Percentiles rank a stretch among this genome's conserved stretches.
These are phyloP conservation scores for Vinca minor DNA, from an alignment of 257 asterid species.

Conservation along the genomic window DNA sequence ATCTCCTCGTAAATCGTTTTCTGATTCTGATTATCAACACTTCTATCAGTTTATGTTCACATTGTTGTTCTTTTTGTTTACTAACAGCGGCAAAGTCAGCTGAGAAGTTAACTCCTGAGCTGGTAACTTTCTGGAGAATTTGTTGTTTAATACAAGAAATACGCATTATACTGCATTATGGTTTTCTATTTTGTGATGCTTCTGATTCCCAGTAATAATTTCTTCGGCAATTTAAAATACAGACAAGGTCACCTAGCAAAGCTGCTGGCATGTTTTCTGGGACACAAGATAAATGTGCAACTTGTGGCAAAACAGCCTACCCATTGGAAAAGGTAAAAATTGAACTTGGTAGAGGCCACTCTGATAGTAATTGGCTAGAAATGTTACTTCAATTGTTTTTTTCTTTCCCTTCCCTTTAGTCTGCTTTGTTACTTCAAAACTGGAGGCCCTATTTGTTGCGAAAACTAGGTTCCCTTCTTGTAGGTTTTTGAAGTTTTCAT, in stretches of 20 bases:
- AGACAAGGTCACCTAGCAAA: no score
- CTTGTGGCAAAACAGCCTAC: slow-evolving; percentile 90
- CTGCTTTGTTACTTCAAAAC: neutral
- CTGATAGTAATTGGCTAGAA: neutral
- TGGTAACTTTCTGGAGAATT: slow-evolving; percentile 36
- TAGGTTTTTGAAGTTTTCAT: neutral
- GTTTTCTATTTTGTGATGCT: neutral
- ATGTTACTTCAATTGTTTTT: neutral
- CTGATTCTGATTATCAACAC: slow-evolving; percentile 3
- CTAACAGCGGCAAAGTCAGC: slow-evolving; percentile 86
- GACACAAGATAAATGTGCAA: no score
- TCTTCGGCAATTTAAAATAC: slow-evolving; percentile 9
- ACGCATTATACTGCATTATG: neutral
- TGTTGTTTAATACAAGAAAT: slow-evolving; percentile 1
- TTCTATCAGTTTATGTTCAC: slow-evolving; percentile 11
- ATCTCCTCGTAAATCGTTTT: slow-evolving; percentile 1
- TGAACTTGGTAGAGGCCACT: neutral
- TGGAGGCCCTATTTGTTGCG: neutral
- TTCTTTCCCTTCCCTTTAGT: neutral
- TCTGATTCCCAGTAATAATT: slow-evolving; percentile 15
- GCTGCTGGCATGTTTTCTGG: no score
- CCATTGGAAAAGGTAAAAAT: slow-evolving; percentile 82
- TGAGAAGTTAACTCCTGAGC: slow-evolving; percentile 70
- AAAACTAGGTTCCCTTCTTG: neutral
- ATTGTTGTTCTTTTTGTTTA: slow-evolving; percentile 19